Evolutionary conservation across 2,329 filamentous ascomycete genomes (phyloP), one percentile per base, ranked within the genome.

Genomic region (Metarhizium anisopliae): DNA sequence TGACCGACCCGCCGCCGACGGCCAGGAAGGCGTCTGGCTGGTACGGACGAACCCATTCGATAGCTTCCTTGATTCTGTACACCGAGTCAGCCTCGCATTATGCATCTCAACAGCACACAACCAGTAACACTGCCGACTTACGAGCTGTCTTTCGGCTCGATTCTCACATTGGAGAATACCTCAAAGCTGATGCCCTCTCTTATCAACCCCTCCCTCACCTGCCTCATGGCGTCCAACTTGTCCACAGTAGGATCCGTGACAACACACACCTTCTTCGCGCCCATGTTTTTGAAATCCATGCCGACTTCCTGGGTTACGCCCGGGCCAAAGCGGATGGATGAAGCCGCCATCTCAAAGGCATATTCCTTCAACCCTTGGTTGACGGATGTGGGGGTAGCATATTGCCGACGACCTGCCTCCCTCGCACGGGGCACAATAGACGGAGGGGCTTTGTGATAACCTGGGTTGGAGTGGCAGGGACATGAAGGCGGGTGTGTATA

Each of bases 311-410:
- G 90, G 29, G 94, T 99, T 56, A 87, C 89, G 6, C 94, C 94
- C 0, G 90, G 90, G 0, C 94, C 94, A 65, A 97, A 99, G 13
- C 94, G 85, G 66, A 99, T 96, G 32, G 87, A 90, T 1, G 90
- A 95, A 1, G 94, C 91, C 0, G 94, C 94, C 93, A 99, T 95
- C 71, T 99, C 94, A 68, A 99, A 99, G 14, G 94, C 94, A 74
- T 99, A 99, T 70, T 99, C 94, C 70, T 95, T 96, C 66, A 91
- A 80, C 8, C 79, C 73, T 32, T 58, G 52, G 20, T 87, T 74
- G 20, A 67, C 61, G 43, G 65, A 66, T 36, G 87, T 75, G 0
- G 92, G 90, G 0, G 90, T 93, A n/a, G 90, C 91, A 70, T 82
- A 85, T 52, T 75, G 76, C 38, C 82, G 70, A 29, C 62, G 59